Conservation (phyloP, 345 rosid species). For the Eucalyptus dawsonii region DNA sequence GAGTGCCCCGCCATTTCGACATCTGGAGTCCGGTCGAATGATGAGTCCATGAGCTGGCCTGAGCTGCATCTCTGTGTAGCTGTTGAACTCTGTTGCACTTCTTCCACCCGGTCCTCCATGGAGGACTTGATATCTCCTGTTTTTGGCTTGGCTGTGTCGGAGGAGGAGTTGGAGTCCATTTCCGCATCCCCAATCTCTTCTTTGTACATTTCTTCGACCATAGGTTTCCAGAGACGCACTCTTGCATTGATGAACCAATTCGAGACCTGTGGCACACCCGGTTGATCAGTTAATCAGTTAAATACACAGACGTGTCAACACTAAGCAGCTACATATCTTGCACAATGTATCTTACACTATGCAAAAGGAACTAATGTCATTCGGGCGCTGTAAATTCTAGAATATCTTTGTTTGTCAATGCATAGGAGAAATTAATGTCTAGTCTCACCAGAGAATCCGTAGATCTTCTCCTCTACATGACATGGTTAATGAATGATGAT, state of each 20-base stretch:
- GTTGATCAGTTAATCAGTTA: neutral
- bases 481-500: neutral
- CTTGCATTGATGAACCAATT: conserved; percentile 99
- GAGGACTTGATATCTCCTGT: conserved; percentile 9
- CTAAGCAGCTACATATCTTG: neutral
- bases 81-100: conserved; percentile 42
- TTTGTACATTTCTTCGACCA: conserved; percentile 99
- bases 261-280: conserved; percentile 43
- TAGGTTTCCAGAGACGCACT: conserved; percentile 98
- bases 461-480: neutral
- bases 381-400: neutral
- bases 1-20: conserved; percentile 21
- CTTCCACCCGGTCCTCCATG: conserved; percentile 29
- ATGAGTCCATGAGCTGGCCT: conserved; percentile 33
- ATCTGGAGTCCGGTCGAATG: conserved; percentile 5
- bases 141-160: conserved; percentile 36
- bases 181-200: conserved; percentile 77
- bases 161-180: conserved; percentile 64
- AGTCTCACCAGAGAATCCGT: neutral
- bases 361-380: neutral
- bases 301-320: neutral
- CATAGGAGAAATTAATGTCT: neutral
- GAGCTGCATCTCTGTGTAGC: conserved; percentile 23
- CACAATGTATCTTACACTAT: neutral
- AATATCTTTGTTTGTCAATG: neutral